These are phyloP conservation scores for Biscogniauxia mediterranea DNA, from an alignment of 2,329 filamentous ascomycete species.

Conservation along the genomic window DNA sequence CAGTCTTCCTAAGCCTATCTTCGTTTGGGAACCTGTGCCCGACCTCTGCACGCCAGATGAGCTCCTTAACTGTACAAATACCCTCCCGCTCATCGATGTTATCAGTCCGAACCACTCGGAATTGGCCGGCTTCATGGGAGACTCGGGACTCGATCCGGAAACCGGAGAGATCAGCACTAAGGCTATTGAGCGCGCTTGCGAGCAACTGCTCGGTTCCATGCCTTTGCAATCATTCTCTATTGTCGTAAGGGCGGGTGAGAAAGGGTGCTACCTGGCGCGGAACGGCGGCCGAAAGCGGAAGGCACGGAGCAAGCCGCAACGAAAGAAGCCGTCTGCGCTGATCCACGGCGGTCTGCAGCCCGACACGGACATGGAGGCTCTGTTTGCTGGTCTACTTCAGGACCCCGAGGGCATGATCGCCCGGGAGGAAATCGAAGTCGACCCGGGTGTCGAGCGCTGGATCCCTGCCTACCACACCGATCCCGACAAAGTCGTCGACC, in stretches of 20 bases:
- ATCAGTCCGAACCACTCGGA: constrained; percentile 84
- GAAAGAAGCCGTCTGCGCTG: constrained; percentile 44
- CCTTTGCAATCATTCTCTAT: constrained; percentile 64
- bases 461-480: constrained; percentile 70
- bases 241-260: constrained; percentile 68
- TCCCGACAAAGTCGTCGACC: constrained; percentile 69
- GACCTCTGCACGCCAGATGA: constrained; percentile 76
- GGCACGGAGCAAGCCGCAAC: constrained; percentile 24
- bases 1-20: constrained; percentile 57
- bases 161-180: constrained; percentile 53
- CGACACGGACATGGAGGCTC: constrained; percentile 62
- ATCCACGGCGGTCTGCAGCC: constrained; percentile 52
- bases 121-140: constrained; percentile 80
- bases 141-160: constrained; percentile 50
- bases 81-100: constrained; percentile 59
- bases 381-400: constrained; percentile 58
- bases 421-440: constrained; percentile 58
- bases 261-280: constrained; percentile 65
- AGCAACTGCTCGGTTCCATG: constrained; percentile 63
- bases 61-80: constrained; percentile 62
- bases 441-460: constrained; percentile 69
- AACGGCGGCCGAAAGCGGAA: constrained; percentile 54
- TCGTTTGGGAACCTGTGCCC: constrained; percentile 95
- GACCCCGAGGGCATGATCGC: constrained; percentile 52
- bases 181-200: constrained; percentile 58